Percentiles rank a stretch among this genome's conserved stretches.
Evolutionary conservation across 225 moss, liverwort and hornwort species (phyloP).

Genomic region (Straminergon stramineum): DNA sequence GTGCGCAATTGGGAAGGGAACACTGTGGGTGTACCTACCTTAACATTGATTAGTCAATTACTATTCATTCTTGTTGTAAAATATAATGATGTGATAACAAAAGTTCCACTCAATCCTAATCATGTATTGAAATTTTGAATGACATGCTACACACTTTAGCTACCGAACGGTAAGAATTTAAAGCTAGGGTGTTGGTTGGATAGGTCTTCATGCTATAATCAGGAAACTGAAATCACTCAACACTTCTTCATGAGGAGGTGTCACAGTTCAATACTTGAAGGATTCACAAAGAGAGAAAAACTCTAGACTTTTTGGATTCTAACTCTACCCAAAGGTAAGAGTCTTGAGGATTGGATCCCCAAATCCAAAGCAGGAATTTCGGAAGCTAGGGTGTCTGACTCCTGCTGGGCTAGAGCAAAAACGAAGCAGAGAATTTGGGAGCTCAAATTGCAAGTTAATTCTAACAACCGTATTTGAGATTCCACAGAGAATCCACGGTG

Average conservation of each 20-base stretch:
- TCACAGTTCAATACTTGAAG: too few species aligned
- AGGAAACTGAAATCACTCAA: background rate
- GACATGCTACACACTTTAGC: background rate
- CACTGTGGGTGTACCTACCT: too few species aligned
- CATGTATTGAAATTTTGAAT: background rate
- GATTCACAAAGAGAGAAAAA: background rate
- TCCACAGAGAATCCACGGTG: rapidly evolving
- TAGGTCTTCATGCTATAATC: background rate
- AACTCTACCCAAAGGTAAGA: background rate
- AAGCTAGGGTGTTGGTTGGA: background rate
- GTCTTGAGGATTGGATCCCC: background rate
- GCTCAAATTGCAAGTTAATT: background rate
- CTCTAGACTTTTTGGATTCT: background rate
- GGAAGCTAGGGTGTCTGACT: background rate
- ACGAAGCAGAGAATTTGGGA: too few species aligned
- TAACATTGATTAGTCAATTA: background rate
- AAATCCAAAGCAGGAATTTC: background rate
- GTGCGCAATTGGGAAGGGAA: background rate
- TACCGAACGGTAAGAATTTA: background rate
- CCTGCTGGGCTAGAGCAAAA: background rate
- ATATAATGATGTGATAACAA: background rate
- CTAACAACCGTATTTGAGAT: background rate
- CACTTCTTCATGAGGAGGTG: background rate
- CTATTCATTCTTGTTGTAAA: background rate
- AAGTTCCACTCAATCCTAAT: background rate